Percentiles rank a stretch among this genome's conserved stretches.
Conservation (phyloP, 1,139 yeast genomes). For the Candida mesenterica region DNA sequence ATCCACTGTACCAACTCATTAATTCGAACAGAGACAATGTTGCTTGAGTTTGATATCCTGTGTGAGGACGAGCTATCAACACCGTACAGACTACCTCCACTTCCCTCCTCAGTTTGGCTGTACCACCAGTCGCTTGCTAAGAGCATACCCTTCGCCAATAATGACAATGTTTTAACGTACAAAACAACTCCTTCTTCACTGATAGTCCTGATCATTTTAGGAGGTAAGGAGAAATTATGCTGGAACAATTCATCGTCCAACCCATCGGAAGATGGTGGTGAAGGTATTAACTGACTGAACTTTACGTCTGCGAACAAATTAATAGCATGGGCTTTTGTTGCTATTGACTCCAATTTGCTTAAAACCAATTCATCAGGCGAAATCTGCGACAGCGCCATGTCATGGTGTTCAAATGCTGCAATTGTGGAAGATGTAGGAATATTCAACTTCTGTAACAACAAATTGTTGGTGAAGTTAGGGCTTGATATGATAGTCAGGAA, state of each 20-base stretch:
- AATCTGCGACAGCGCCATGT: constrained; percentile 10
- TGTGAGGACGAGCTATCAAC: constrained; percentile 3
- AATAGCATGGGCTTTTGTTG: constrained; percentile 89
- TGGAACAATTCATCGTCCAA: constrained; percentile 41
- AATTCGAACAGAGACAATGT: constrained; percentile 42
- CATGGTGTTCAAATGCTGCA: constrained; percentile 10
- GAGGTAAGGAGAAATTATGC: constrained; percentile 51
- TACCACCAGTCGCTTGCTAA: constrained; percentile 90
- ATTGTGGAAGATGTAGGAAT: constrained; percentile 25
- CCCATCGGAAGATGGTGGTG: constrained; percentile 59
- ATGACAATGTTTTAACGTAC: constrained; percentile 77
- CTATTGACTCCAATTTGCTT: constrained; percentile 65
- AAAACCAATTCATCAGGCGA: constrained; percentile 38
- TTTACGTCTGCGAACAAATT: constrained; percentile 89
- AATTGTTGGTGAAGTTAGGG: constrained; percentile 38
- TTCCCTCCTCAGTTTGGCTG: constrained; percentile 21
- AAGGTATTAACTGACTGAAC: constrained; percentile 77
- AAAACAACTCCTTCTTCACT: constrained; percentile 84
- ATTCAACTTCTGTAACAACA: constrained; percentile 34
- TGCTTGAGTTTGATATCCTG: constrained; percentile 4
- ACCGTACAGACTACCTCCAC: constrained; percentile 2
- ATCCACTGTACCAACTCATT: constrained; percentile 92
- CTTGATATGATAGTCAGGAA: constrained; percentile 26
- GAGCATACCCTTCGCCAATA: constrained; percentile 83
- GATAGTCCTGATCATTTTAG: constrained; percentile 56